Conservation (phyloP, 1,284 basidiomycete species). For the Trichosporon coremiiforme region DNA sequence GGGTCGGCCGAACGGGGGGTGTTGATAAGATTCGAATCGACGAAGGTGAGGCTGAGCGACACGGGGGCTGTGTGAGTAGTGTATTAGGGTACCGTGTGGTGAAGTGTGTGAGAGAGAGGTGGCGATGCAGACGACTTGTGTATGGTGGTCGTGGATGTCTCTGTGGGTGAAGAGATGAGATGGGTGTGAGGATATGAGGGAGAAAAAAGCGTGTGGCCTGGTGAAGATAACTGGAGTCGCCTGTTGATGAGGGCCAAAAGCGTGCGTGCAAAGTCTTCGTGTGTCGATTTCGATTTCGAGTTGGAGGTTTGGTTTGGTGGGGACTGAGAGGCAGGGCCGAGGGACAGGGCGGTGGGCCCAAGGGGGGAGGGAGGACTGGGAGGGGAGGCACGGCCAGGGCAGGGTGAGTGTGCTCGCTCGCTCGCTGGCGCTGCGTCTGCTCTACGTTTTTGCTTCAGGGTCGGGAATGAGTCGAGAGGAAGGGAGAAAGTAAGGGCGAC, state of each 20-base stretch:
- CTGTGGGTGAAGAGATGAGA: not conserved
- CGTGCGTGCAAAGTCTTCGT: constrained; percentile 16
- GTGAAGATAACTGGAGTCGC: constrained; percentile 3
- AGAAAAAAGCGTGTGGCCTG: not conserved
- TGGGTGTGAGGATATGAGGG: not conserved
- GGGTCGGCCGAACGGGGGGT: constrained; percentile 4
- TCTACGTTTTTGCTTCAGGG: not conserved
- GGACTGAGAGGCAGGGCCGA: not conserved
- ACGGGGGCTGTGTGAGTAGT: not conserved
- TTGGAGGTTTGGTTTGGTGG: not conserved
- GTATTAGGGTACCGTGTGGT: not conserved
- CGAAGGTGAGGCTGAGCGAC: not conserved
- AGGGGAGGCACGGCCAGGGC: constrained; percentile 8
- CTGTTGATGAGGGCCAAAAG: too few species aligned
- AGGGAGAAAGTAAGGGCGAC: not conserved
- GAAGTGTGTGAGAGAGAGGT: not conserved
- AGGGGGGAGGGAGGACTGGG: not conserved
- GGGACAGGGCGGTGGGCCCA: not conserved
- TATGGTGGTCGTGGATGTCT: not conserved
- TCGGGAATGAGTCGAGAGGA: constrained; percentile 1
- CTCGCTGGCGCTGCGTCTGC: not conserved
- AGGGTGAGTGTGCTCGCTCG: not conserved
- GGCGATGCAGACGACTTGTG: not conserved
- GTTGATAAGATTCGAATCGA: constrained; percentile 9
- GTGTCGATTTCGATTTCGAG: constrained; percentile 6